Evolutionary conservation across 345 rosid species (phyloP).

Genomic region (Corymbia maculata): DNA sequence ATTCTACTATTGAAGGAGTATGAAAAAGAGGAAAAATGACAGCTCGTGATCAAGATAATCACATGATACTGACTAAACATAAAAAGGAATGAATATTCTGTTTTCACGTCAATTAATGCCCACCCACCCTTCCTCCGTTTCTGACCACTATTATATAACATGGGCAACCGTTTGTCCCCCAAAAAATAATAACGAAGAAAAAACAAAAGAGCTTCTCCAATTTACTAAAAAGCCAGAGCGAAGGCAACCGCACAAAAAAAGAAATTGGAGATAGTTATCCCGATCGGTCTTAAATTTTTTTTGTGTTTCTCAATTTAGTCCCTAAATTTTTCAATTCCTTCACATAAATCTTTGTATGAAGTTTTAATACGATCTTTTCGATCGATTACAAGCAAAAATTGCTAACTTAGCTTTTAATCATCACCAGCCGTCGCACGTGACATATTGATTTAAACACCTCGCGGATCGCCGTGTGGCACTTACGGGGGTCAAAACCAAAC

Average conservation of each 20-base stretch:
- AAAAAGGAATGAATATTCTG: neutral
- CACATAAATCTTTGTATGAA: neutral
- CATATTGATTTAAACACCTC: fast-evolving
- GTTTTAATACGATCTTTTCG: neutral
- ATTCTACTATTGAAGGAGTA: neutral
- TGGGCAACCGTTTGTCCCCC: neutral
- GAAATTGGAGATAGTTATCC: neutral
- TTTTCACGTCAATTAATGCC: neutral
- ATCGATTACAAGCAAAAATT: fast-evolving
- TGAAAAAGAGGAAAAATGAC: neutral
- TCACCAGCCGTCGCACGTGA: fast-evolving
- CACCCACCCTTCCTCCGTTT: neutral
- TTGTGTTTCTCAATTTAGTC: neutral
- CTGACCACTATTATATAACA: neutral
- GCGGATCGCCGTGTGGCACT: fast-evolving
- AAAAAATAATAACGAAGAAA: neutral
- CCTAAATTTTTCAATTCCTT: neutral
- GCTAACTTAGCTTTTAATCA: neutral
- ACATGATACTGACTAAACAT: neutral
- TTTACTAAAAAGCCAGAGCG: neutral
- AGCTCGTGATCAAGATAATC: neutral
- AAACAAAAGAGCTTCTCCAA: neutral
- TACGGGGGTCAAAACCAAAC: too few relatives aligned
- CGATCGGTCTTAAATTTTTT: neutral
- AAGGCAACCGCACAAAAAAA: neutral